Base-by-base conservation (phyloP, 345 rosid species). In the Eucalyptus curtisii region DNA sequence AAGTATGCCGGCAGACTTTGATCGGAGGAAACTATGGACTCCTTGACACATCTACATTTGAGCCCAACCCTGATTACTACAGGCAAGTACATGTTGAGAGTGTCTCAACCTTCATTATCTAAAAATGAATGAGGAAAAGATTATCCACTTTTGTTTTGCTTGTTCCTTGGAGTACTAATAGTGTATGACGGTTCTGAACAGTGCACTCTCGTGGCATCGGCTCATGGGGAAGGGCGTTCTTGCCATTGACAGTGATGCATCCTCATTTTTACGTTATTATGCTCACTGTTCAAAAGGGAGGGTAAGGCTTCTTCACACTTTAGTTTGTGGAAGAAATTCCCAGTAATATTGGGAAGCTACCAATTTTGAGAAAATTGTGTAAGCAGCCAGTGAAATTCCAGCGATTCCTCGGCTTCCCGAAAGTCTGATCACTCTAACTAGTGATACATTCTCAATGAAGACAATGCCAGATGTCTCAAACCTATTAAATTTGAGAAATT, bases 261-360 rank as follows among this genome's bases (percentile, higher is more conserved):
- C 96, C 3, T 92, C 97, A 7, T 91, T 88, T 86, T 92, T 98
- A 86, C 97, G 99, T 42, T 86, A 92, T 86, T 98, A 97, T 71
- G 99, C 98, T 14, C 99, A 98, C 92, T 98, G 99, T 89, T 93
- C 99, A 10, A 97, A 94, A 94, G 99, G 97, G 94, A 95, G 98
- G 93, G 99, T 98, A 92, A 94, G 98, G 30, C 90, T 55, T 9
- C 86, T 53, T 64, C 79, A 71, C 22, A 6, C 45, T 37, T 37
- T 6, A 71, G 82, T 40, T 40, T 40, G 5, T 6, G 44, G 49
- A 13, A 27, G 15, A 59, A 59, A 27, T 59, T 27, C 68, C 68
- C 3, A 5, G 2, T 16, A 50, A 50, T 57, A 57, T 25, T 57
- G n/a, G n/a, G 64, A 57, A 57, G 30, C 2, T 57, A 0, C 14